These are phyloP conservation scores for Nothophytophthora sp. DNA, from an alignment of 352 stramenopile species.

Conservation along the genomic window DNA sequence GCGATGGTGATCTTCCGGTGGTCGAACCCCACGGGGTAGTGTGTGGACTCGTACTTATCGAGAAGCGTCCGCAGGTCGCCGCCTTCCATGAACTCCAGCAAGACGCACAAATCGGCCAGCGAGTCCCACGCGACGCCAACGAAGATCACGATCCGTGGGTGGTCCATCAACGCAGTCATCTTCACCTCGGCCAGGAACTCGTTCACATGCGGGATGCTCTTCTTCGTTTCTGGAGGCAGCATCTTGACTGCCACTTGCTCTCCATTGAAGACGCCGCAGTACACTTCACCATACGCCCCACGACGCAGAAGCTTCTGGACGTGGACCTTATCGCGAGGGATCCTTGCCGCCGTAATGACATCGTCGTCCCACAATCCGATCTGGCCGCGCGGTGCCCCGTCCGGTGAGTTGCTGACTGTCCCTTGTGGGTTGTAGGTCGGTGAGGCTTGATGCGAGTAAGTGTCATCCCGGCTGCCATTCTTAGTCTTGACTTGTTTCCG, in stretches of 20 bases:
- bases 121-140: slow-evolving; percentile 33
- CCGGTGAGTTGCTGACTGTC: neutral
- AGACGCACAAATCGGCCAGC: slow-evolving; percentile 24
- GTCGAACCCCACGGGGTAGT: neutral
- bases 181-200: slow-evolving; percentile 30
- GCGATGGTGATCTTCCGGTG: slow-evolving; percentile 6
- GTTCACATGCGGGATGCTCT: slow-evolving; percentile 12
- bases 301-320: slow-evolving; percentile 10
- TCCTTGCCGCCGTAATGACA: slow-evolving; percentile 6
- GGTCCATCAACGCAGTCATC: slow-evolving; percentile 19
- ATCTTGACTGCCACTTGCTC: slow-evolving; percentile 32
- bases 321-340: slow-evolving; percentile 15
- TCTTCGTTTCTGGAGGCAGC: slow-evolving; percentile 15
- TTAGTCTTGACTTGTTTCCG: neutral
- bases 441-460: neutral
- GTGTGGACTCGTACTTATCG: slow-evolving; percentile 1
- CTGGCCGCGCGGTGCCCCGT: neutral
- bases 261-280: slow-evolving; percentile 15
- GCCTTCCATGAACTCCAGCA: slow-evolving; percentile 41
- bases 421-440: neutral
- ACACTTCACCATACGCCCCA: slow-evolving; percentile 34
- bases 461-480: neutral
- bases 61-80: slow-evolving; percentile 34
- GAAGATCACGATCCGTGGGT: slow-evolving; percentile 25
- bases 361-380: slow-evolving; percentile 2